Evolutionary conservation across 352 stramenopile genomes (phyloP), one percentile per base, ranked within the genome.

Genomic region (Blastocystis sp.): DNA sequence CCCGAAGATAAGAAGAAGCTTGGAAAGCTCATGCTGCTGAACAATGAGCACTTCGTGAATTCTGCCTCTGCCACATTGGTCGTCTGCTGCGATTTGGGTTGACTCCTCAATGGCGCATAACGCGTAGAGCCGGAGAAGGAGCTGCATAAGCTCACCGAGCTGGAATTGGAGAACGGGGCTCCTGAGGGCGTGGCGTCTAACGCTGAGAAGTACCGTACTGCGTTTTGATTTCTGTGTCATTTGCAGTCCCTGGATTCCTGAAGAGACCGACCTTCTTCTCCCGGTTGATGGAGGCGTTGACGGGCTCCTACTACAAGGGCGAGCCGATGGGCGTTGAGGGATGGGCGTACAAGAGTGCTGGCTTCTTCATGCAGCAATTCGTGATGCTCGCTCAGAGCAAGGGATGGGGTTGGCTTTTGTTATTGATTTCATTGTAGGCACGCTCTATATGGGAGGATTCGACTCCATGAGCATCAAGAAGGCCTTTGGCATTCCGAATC

Each of bases 351-450:
- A 81, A 81, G 71, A 81, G 52, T 28, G 43, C 71, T 81, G 71
- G 40, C 23, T 81, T 81, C 71, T 81, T 81, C 21, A 81, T 81
- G 71, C 77, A 87, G 45, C 77, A 87, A 45, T 87, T 87, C 43
- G 77, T 87, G 41, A 74, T 87, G 62, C 65, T 87, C n/a, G 62
- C 62, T 87, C 77, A 87, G 28, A 77, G 62, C 65, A 77, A 74
- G 65, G 77, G 77, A 23, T 81, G 71, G 71, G 71, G 71, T 69
- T 41, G 62, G 34, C 11, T 69, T 40, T 19, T 34, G 23, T 34
- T 28, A 41, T 62, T 17, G 53, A 40, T 40, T 17, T 1, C 4
- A 23, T 48, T 64, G 11, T 62, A 78, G 69, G 69, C 4, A 87
- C 62, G 14, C 21, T 87, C 7, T 77, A 77, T n/a, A 62, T 87